Evolutionary conservation across 75 land plant genomes (phyloP), one percentile per base, ranked within the genome.

Genomic region (Cunninghamia lanceolata): DNA sequence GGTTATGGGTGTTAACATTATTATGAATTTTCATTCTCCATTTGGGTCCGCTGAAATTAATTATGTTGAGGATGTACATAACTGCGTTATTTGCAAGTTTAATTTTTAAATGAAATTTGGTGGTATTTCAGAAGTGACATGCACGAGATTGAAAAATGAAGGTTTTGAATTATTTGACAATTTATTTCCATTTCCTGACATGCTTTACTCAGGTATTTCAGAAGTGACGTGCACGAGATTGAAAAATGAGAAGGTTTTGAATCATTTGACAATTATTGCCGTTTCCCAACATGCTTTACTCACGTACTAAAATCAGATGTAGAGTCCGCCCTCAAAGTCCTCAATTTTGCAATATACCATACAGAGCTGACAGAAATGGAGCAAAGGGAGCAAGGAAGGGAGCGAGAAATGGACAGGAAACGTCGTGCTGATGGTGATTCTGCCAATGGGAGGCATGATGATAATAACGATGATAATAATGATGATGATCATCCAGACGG

Each of bases 281-380:
- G 30, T 82, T 82, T 82, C 16, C 53, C 46, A 11, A 76, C 35
- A 35, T 82, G 83, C 2, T 84, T 71, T 78, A 2, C 71, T 50
- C 86, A 96, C 96, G 96, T 98, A 16, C 19, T 83, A 40, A 94
- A 92, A 80, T 88, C 87, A 84, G 99, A 96, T 90, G 99, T 94
- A 71, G 97, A 98, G 87, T 94, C 99, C 89, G 99, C 99, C 80
- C 88, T 98, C 2, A 91, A 94, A 90, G 93, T 96, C 84, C 92
- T 98, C 59, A 98, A 95, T 82, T 96, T 98, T 89, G 99, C 99
- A 14, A 94, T 98, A 32, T 98, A 96, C 87, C 99, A 98, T 84
- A 92, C 93, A 87, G 99, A 98, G 87, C 89, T 98, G 85, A 98
- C 92, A 76, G 99, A 98, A 17, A 95, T 96, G 96, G 99, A 98